Percentiles rank a stretch among this genome's conserved stretches.
Evolutionary conservation across 2,329 filamentous ascomycete genomes (phyloP).

Genomic region (Curvularia spicifera): DNA sequence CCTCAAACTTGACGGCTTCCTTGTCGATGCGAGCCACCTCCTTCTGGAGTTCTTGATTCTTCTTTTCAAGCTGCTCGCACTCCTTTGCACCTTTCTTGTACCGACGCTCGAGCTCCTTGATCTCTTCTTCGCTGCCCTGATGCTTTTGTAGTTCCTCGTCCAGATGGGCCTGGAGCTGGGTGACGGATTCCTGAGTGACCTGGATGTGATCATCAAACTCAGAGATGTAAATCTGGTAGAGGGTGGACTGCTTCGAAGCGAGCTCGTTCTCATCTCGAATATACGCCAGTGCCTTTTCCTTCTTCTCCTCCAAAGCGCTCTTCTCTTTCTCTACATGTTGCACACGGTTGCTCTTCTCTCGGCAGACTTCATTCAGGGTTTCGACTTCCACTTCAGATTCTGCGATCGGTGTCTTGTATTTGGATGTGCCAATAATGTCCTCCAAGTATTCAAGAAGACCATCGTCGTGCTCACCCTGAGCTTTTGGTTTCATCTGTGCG

Average conservation of each 20-base stretch:
- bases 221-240: slow-evolving; percentile 90
- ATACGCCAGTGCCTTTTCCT: slow-evolving; percentile 88
- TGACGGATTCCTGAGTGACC: slow-evolving; percentile 87
- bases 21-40: slow-evolving; percentile 94
- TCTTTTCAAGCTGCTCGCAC: slow-evolving; percentile 81
- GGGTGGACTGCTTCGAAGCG: slow-evolving; percentile 82
- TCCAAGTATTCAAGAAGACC: slow-evolving; percentile 95
- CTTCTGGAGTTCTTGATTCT: slow-evolving; percentile 78
- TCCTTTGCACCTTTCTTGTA: slow-evolving; percentile 85
- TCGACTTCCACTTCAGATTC: slow-evolving; percentile 91
- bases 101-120: slow-evolving; percentile 85
- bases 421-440: slow-evolving; percentile 98
- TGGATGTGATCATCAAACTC: slow-evolving; percentile 88
- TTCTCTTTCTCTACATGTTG: slow-evolving; percentile 99
- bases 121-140: slow-evolving; percentile 84
- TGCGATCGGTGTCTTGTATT: slow-evolving; percentile 97
- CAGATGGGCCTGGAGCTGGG: slow-evolving; percentile 86
- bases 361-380: slow-evolving; percentile 88
- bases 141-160: slow-evolving; percentile 91
- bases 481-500: slow-evolving; percentile 98
- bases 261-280: slow-evolving; percentile 94
- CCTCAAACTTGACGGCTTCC: slow-evolving; percentile 95
- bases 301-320: slow-evolving; percentile 91
- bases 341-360: slow-evolving; percentile 93
- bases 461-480: slow-evolving; percentile 92